A percentile compares a stretch with the other conserved stretches of the same genome.
Conservation (phyloP, 257 asterid genomes). For the Ajuga chamaepitys region DNA sequence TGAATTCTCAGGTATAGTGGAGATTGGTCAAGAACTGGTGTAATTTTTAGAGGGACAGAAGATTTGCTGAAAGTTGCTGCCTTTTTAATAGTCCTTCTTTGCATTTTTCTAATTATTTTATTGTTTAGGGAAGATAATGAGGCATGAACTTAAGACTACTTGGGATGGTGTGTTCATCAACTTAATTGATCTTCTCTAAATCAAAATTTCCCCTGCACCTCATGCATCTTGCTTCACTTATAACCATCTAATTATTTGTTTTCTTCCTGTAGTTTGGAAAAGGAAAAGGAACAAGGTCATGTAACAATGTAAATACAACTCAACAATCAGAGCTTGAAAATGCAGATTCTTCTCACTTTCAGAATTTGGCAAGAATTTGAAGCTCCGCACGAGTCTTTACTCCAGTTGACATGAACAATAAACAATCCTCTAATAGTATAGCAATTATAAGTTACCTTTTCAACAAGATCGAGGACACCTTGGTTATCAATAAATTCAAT, state of each 20-base stretch:
- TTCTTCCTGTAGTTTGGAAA: no score
- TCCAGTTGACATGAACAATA: background rate
- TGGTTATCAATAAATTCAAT: conserved; percentile 94
- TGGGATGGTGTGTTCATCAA: no score
- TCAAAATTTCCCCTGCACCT: no score
- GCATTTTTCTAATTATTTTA: conserved; percentile 36
- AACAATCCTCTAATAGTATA: background rate
- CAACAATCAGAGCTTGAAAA: conserved; percentile 5
- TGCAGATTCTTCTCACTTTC: conserved; percentile 1
- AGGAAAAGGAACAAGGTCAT: conserved; percentile 19
- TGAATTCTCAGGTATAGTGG: conserved; percentile 67
- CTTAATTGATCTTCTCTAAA: no score
- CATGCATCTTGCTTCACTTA: no score
- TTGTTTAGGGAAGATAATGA: conserved; percentile 20
- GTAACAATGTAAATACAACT: background rate
- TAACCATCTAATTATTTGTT: no score
- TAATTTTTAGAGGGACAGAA: conserved; percentile 50
- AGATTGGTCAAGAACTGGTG: conserved; percentile 91
- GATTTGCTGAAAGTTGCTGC: conserved; percentile 62
- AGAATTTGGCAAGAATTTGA: background rate
- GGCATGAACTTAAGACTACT: no score
- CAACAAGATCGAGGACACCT: conserved; percentile 94
- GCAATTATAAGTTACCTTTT: conserved; percentile 54
- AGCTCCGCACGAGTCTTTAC: background rate
- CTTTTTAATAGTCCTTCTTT: conserved; percentile 54